Evolutionary conservation across 2,329 filamentous ascomycete genomes (phyloP).

Genomic region (Exophiala oligosperma): DNA sequence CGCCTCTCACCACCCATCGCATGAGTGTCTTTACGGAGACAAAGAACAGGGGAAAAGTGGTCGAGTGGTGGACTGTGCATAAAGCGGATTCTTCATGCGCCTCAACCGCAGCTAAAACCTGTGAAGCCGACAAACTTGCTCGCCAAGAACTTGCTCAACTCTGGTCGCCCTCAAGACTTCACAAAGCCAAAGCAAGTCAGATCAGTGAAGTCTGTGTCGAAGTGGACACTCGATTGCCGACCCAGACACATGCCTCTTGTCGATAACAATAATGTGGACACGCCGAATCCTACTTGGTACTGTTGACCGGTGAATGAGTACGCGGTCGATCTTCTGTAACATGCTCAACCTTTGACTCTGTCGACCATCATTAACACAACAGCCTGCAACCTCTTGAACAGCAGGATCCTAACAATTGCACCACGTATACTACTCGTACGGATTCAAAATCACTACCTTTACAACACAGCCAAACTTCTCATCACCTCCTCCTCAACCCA

Average conservation of each 20-base stretch:
- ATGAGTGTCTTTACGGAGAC: too few species aligned
- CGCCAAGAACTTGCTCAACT: constrained; percentile 4
- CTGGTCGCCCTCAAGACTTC: background rate
- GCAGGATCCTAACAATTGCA: too few species aligned
- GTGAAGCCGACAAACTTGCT: background rate
- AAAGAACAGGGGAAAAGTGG: too few species aligned
- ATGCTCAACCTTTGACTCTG: constrained; percentile 3
- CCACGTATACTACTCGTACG: too few species aligned
- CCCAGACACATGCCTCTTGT: too few species aligned
- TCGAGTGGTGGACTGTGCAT: too few species aligned
- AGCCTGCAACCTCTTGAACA: background rate
- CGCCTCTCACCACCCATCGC: too few species aligned
- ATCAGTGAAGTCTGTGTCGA: too few species aligned
- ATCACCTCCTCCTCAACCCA: background rate
- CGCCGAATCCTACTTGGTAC: too few species aligned
- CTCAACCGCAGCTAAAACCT: background rate
- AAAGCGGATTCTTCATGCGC: background rate
- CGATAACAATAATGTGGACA: too few species aligned
- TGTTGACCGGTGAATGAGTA: background rate
- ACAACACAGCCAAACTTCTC: background rate
- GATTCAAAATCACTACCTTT: too few species aligned
- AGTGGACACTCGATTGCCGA: background rate
- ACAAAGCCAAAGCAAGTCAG: background rate
- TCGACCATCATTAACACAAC: background rate
- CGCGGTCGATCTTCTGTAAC: background rate